These are phyloP conservation scores for Cucumis melo DNA, from an alignment of 306 rosid genomes.

Conservation along the genomic window DNA sequence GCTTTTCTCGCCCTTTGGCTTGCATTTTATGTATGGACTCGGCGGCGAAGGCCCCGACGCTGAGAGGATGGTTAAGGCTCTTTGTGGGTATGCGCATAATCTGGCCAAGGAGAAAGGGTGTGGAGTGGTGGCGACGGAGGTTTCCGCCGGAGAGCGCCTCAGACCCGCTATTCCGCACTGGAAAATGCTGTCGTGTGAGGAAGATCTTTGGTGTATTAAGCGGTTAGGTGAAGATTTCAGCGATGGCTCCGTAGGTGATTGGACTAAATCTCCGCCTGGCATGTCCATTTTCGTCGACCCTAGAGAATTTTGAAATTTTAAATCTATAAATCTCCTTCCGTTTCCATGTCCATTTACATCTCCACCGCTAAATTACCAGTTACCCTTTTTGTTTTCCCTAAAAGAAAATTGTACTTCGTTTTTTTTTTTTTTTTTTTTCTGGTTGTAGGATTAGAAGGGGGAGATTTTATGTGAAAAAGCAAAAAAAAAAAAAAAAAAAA, in stretches of 20 bases:
- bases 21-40: conserved; percentile 61
- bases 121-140: conserved; percentile 74
- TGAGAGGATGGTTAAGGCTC: conserved; percentile 37
- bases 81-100: conserved; percentile 65
- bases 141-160: conserved; percentile 47
- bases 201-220: conserved; percentile 84
- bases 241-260: conserved; percentile 83
- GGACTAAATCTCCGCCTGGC: conserved; percentile 79
- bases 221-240: conserved; percentile 71
- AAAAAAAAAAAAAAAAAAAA: background rate
- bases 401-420: background rate
- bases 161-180: conserved; percentile 69
- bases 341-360: background rate
- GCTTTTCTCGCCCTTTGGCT: conserved; percentile 65
- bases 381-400: background rate
- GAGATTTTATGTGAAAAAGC: background rate
- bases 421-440: background rate
- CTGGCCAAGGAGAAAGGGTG: conserved; percentile 61
- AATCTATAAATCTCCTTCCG: background rate
- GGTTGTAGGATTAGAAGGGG: background rate
- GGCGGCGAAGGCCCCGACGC: conserved; percentile 75
- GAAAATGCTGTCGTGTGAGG: conserved; percentile 64
- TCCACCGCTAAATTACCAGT: background rate
- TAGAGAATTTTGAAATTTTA: conserved; percentile 42
- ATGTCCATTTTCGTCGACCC: conserved; percentile 88